These are phyloP conservation scores for Populus hybrid DNA, from an alignment of 441 rosid species.

Conservation along the genomic window DNA sequence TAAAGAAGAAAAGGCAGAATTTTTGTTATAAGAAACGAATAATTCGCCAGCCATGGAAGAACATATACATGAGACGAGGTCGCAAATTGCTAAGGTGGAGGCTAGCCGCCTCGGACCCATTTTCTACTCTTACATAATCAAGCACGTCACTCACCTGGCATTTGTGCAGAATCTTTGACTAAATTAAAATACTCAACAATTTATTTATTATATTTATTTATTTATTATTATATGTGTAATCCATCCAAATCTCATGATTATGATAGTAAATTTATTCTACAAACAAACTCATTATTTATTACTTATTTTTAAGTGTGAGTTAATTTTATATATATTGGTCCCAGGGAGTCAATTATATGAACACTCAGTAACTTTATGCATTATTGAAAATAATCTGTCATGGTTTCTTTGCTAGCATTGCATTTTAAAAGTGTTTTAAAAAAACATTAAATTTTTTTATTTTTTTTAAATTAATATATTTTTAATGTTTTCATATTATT, in stretches of 20 bases:
- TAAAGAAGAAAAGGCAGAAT: background rate
- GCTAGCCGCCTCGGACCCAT: background rate
- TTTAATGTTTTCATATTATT: too few relatives aligned
- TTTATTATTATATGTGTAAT: background rate
- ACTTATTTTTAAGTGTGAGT: too few relatives aligned
- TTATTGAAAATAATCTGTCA: too few relatives aligned
- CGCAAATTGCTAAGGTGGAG: background rate
- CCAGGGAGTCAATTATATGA: too few relatives aligned
- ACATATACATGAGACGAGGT: background rate
- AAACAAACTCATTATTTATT: too few relatives aligned
- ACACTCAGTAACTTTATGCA: background rate
- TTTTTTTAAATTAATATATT: too few relatives aligned
- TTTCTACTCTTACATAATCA: background rate
- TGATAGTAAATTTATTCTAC: too few relatives aligned
- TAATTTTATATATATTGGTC: too few relatives aligned
- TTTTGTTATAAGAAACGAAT: background rate
- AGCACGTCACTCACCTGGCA: background rate
- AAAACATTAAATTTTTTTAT: too few relatives aligned
- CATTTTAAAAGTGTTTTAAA: too few relatives aligned
- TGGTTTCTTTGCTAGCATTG: too few relatives aligned
- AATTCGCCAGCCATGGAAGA: background rate
- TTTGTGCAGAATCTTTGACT: background rate
- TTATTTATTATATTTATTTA: too few relatives aligned
- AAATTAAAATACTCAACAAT: background rate
- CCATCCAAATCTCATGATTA: background rate